phyloP scores from a whole-genome alignment of 345 rosid genomes.

The Eucalyptus sideroxylon region DNA sequence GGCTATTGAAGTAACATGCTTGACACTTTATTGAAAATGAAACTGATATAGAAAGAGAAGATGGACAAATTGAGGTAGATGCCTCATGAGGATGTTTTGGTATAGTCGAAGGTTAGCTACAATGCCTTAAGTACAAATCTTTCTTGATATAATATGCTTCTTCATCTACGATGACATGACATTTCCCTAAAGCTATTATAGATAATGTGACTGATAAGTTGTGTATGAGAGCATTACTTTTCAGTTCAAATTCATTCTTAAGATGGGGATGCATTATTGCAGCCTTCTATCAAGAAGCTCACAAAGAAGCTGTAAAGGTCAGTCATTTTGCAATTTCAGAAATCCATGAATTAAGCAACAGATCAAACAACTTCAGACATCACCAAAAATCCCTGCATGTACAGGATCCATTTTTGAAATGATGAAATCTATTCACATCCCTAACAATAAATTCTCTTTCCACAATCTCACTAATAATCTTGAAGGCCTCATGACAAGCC shows the following conservation, averaged over 20 bases:
- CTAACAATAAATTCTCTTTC: slow-evolving; percentile 54
- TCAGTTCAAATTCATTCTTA: neutral
- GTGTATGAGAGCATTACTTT: neutral
- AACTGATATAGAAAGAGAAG: neutral
- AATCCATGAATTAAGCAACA: neutral
- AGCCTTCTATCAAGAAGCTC: neutral
- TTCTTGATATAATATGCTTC: neutral
- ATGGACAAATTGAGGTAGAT: neutral
- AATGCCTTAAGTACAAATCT: neutral
- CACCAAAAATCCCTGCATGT: slow-evolving; percentile 62
- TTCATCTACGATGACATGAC: neutral
- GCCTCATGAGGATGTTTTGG: neutral
- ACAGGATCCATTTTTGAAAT: slow-evolving; percentile 43
- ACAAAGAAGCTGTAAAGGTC: neutral
- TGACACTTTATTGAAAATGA: neutral
- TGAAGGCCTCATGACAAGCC: slow-evolving; percentile 67
- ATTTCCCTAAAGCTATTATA: neutral
- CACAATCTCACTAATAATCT: slow-evolving; percentile 46
- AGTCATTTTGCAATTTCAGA: neutral
- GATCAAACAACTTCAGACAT: neutral
- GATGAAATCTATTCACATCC: slow-evolving; percentile 73
- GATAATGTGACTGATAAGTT: neutral
- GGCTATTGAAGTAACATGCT: neutral
- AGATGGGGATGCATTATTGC: neutral
- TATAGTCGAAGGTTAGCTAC: neutral